Percentiles rank a stretch among this genome's conserved stretches.
These are phyloP conservation scores for Anisodus tanguticus DNA, from an alignment of 257 asterid species.

Conservation along the genomic window DNA sequence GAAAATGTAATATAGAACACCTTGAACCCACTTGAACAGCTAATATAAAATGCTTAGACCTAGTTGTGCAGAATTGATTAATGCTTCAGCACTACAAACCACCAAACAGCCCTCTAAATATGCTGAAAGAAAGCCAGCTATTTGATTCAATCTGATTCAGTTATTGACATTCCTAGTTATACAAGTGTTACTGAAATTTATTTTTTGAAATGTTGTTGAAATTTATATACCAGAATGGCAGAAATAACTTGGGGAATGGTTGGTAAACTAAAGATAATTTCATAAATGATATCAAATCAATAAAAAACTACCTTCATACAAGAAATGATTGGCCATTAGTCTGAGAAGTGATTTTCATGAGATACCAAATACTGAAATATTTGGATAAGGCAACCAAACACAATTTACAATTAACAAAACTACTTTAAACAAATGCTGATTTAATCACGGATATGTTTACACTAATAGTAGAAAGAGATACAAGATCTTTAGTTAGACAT, in stretches of 20 bases:
- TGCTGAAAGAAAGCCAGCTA: background rate
- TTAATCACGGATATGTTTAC: background rate
- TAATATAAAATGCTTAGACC: background rate
- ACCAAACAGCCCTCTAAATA: background rate
- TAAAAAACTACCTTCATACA: background rate
- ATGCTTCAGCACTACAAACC: slow-evolving; percentile 7
- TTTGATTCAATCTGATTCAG: background rate
- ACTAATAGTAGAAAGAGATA: background rate
- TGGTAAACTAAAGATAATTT: background rate
- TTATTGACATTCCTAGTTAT: background rate
- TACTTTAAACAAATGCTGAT: background rate
- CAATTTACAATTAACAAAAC: background rate
- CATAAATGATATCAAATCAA: background rate
- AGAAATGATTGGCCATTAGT: background rate
- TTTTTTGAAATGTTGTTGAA: background rate
- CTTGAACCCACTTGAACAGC: background rate
- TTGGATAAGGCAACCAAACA: background rate
- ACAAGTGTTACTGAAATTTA: background rate
- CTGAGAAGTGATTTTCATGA: background rate
- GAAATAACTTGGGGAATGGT: background rate
- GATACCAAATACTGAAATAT: background rate
- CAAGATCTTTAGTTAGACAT: background rate
- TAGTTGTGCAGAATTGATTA: background rate
- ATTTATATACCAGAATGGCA: background rate
- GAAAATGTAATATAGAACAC: slow-evolving; percentile 13